A percentile compares a stretch with the other conserved stretches of the same genome.
phyloP scores from a whole-genome alignment of 2,329 filamentous ascomycete species.

The Colletotrichum kahawae region DNA sequence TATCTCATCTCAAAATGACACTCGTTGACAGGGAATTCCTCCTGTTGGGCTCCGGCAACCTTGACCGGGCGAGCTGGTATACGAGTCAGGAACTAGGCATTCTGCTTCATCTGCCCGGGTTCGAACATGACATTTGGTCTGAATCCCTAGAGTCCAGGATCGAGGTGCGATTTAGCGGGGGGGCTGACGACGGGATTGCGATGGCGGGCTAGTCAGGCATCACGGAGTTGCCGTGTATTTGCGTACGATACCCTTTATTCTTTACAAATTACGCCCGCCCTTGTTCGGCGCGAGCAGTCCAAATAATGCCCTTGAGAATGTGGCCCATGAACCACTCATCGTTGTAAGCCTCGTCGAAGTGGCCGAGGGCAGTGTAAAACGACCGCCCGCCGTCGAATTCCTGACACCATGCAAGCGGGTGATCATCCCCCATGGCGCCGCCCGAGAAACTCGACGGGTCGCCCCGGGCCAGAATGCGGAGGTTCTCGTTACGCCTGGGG shows the following conservation, averaged over 20 bases:
- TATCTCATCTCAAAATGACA: slow-evolving; percentile 79
- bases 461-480: slow-evolving; percentile 39
- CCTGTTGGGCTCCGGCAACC: slow-evolving; percentile 80
- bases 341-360: slow-evolving; percentile 44
- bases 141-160: slow-evolving; percentile 39
- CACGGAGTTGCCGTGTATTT: neutral
- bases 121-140: slow-evolving; percentile 43
- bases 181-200: neutral
- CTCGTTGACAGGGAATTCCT: slow-evolving; percentile 72
- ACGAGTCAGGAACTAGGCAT: slow-evolving; percentile 86
- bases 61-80: slow-evolving; percentile 86
- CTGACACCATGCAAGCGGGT: slow-evolving; percentile 45
- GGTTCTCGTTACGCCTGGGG: slow-evolving; percentile 28
- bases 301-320: slow-evolving; percentile 14
- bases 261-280: neutral
- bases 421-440: slow-evolving; percentile 38
- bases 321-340: slow-evolving; percentile 29
- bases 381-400: slow-evolving; percentile 41
- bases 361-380: slow-evolving; percentile 47
- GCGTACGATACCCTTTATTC: neutral
- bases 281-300: slow-evolving; percentile 7
- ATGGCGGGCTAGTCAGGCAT: slow-evolving; percentile 5
- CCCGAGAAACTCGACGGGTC: slow-evolving; percentile 40
- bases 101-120: slow-evolving; percentile 52
- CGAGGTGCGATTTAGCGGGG: slow-evolving; percentile 28